Base-by-base conservation (phyloP, 495 filamentous ascomycete species). In the Hamigera avellanea region DNA sequence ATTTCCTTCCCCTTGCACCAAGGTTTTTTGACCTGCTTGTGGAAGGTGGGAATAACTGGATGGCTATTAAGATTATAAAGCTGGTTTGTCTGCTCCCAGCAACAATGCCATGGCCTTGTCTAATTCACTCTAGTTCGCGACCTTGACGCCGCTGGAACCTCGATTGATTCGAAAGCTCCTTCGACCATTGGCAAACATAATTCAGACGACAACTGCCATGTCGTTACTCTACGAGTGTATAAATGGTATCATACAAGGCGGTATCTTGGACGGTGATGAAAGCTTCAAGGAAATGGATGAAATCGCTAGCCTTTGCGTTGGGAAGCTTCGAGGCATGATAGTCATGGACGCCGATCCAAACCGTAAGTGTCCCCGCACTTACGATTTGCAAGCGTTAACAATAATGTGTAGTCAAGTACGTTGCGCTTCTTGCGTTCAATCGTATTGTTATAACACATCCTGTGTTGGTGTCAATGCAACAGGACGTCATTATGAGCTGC, bases 11-110 rank as follows among this genome's bases (percentile, higher is more conserved):
- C 6, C 63, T 98, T 10, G 91, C 91, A 4, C 91, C 93, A 8
- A 71, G 91, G 34, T 63, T 98, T 21, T 98, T 96, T 44, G 85
- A 93, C 36, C 65, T 98, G 8, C 64, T 98, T 8, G 87, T 94
- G n/a, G 82, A 89, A 35, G 75, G 85, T 19, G 83, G 81, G 5
- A 96, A 98, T 54, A 98, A 98, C 60, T 98, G 91, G 91, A 96
- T 98, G 89, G 88, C 86, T 21, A 96, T 98, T 52, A 98, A 98
- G 49, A 75, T 96, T 37, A 98, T 98, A 52, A 98, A 98, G 56
- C 72, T 98, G 34, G 87, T 91, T 50, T 41, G 78, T 60, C 13
- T 31, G 13, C 12, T 13, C 7, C 23, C 18, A 10, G 4, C 30
- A 15, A 15, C 30, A 9, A 7, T 9, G 30, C 8, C 8, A 18